phyloP scores from a whole-genome alignment of 495 filamentous ascomycete species.

The Tetracladium marchalianum region DNA sequence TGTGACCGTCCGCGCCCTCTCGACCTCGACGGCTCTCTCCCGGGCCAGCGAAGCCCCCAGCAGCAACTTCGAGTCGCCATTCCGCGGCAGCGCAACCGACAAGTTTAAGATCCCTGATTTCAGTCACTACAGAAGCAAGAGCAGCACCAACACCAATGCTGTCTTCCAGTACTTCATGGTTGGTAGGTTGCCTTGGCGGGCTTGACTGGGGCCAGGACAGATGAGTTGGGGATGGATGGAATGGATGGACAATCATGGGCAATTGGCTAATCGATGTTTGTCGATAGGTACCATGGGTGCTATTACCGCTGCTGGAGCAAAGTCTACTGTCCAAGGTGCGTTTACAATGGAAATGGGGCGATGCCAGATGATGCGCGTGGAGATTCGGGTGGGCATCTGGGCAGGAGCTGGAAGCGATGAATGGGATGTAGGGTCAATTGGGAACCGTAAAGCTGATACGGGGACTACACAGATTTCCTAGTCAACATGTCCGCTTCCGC shows the following conservation, averaged over 20 bases:
- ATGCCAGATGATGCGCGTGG: neutral
- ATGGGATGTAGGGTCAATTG: constrained; percentile 8
- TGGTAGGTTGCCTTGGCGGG: constrained; percentile 19
- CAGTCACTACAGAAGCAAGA: constrained; percentile 70
- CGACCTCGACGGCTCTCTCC: constrained; percentile 29
- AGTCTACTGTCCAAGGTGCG: constrained; percentile 93
- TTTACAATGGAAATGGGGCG: constrained; percentile 2
- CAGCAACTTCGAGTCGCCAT: constrained; percentile 53
- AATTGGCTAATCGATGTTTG: neutral
- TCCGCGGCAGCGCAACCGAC: constrained; percentile 27
- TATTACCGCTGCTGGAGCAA: constrained; percentile 83
- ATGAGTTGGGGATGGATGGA: neutral
- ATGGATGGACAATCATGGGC: neutral
- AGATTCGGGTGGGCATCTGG: neutral
- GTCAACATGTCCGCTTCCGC: constrained; percentile 99
- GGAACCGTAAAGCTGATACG: constrained; percentile 7
- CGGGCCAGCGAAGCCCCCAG: constrained; percentile 25
- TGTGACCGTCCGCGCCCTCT: constrained; percentile 33
- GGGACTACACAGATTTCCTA: constrained; percentile 60
- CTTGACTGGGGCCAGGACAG: neutral
- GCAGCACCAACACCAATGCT: constrained; percentile 55
- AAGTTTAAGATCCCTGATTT: constrained; percentile 76
- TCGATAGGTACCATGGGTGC: constrained; percentile 65
- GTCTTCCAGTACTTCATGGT: constrained; percentile 98
- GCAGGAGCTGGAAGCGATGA: constrained; percentile 5